A percentile compares a stretch with the other conserved stretches of the same genome.
Evolutionary conservation across 2,329 filamentous ascomycete genomes (phyloP).

Genomic region (Colletotrichum lupini): DNA sequence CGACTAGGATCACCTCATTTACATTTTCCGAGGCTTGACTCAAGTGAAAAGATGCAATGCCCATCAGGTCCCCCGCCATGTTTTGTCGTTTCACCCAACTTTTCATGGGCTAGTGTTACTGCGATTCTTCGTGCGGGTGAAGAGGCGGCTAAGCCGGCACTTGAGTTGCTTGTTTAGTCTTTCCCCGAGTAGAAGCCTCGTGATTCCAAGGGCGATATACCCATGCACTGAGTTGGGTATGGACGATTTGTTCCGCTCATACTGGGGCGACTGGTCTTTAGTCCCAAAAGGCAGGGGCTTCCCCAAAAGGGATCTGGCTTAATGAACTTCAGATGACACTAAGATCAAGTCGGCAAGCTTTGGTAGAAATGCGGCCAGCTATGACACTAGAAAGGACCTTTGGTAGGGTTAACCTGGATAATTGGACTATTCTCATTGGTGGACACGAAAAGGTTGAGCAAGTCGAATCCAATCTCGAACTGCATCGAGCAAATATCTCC

Average conservation of each 20-base stretch:
- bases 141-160: not conserved
- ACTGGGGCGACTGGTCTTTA: not conserved
- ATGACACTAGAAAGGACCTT: not conserved
- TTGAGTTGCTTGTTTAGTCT: not conserved
- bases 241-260: not conserved
- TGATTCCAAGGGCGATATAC: not conserved
- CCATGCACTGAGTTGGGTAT: not conserved
- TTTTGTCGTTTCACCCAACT: not conserved
- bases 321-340: conserved; percentile 16
- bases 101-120: not conserved
- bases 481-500: not conserved
- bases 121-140: not conserved
- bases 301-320: not conserved
- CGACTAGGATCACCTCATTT: not conserved
- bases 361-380: not conserved
- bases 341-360: not conserved
- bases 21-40: not conserved
- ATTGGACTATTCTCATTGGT: not conserved
- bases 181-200: not conserved
- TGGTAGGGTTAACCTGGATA: not conserved
- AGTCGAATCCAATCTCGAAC: not conserved
- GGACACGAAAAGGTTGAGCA: not conserved
- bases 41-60: not conserved
- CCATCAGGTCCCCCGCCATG: not conserved
- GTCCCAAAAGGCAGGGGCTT: not conserved